Evolutionary conservation across 257 asterid species (phyloP).

Genomic region (Solanum pinnatisectum): DNA sequence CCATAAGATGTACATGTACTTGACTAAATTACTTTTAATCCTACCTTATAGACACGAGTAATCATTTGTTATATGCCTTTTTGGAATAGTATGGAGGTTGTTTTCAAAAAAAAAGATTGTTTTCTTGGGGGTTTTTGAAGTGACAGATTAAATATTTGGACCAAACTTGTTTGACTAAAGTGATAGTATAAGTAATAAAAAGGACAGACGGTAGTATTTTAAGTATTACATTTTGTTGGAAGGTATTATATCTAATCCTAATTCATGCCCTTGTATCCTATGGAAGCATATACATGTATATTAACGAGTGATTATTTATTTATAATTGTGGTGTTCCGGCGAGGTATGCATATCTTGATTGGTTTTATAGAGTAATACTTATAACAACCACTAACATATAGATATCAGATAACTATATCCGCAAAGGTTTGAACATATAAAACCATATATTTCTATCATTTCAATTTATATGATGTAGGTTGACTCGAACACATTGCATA

Average conservation of each 20-base stretch:
- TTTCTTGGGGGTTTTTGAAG: not conserved
- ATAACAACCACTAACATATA: fast-evolving
- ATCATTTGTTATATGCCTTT: not conserved
- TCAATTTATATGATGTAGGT: not conserved
- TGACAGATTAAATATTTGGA: not conserved
- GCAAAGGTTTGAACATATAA: not conserved
- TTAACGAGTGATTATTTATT: not conserved
- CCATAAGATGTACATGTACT: not conserved
- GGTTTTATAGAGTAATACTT: not conserved
- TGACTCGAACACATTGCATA: not conserved
- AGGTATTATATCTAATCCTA: not conserved
- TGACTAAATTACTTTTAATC: not conserved
- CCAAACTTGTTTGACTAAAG: not conserved
- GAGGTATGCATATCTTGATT: not conserved
- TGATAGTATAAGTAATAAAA: too few species aligned
- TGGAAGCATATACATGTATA: not conserved
- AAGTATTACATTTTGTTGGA: too few species aligned
- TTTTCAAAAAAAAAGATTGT: too few species aligned
- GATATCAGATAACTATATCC: not conserved
- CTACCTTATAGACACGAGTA: not conserved
- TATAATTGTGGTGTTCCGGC: not conserved
- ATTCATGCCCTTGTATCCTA: not conserved
- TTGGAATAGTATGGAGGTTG: not conserved
- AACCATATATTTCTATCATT: fast-evolving
- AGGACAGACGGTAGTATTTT: not conserved